These are phyloP conservation scores for Macaranga tanarius DNA, from an alignment of 441 rosid genomes.

Conservation along the genomic window DNA sequence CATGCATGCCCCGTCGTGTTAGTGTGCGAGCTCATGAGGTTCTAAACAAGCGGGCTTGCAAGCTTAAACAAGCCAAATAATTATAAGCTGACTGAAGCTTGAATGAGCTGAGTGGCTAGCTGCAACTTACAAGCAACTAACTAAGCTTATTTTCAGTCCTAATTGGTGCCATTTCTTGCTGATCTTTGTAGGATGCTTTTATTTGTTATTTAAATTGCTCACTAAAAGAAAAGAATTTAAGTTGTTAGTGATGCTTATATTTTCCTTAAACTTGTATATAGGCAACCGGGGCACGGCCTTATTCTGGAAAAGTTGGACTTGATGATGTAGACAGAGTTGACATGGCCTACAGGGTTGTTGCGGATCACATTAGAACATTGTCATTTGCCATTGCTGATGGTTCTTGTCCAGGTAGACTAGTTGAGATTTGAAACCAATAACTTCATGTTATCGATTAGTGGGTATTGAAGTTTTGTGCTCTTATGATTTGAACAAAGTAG, in stretches of 20 bases:
- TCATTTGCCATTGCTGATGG: conserved; percentile 99
- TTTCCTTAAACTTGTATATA: conserved; percentile 22
- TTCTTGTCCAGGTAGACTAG: conserved; percentile 81
- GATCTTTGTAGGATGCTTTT: not conserved
- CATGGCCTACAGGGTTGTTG: conserved; percentile 99
- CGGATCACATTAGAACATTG: conserved; percentile 94
- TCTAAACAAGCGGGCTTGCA: too few relatives aligned
- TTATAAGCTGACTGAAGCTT: too few relatives aligned
- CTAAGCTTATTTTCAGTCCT: not conserved
- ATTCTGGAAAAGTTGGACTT: conserved; percentile 89
- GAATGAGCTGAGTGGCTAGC: too few relatives aligned
- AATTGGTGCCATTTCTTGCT: not conserved
- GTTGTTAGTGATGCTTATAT: not conserved
- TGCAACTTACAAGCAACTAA: too few relatives aligned
- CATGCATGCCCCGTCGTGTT: too few relatives aligned
- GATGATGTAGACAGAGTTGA: conserved; percentile 86
- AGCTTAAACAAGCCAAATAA: too few relatives aligned
- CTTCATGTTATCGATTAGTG: not conserved
- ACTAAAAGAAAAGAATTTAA: not conserved
- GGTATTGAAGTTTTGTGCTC: conserved; percentile 5
- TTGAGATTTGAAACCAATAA: not conserved
- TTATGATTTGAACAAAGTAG: not conserved
- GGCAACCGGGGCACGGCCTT: conserved; percentile 86
- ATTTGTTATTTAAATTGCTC: not conserved
- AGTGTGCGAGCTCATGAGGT: too few relatives aligned